A percentile compares a stretch with the other conserved stretches of the same genome.
Conservation (phyloP, 2,329 filamentous ascomycete species). For the Fusarium mexicanum region DNA sequence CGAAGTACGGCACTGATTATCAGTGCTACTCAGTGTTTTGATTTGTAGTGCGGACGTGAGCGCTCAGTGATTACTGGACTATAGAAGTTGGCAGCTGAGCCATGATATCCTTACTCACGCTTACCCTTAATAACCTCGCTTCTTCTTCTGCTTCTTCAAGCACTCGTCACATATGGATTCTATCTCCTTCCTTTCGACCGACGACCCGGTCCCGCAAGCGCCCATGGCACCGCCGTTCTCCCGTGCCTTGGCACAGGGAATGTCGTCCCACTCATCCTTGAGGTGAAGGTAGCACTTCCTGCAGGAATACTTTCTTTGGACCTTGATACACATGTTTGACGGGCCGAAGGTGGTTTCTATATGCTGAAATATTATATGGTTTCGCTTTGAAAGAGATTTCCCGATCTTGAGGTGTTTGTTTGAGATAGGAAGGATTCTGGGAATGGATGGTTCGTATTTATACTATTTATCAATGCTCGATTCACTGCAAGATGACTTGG, state of each 20-base stretch:
- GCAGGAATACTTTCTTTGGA: background rate
- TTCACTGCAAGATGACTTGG: background rate
- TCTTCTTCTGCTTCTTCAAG: background rate
- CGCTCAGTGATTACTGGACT: background rate
- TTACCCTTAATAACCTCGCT: background rate
- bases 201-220: background rate
- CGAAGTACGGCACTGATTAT: background rate
- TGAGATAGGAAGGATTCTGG: too few relatives aligned
- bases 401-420: background rate
- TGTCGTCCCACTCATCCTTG: background rate
- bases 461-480: background rate
- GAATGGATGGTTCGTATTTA: background rate
- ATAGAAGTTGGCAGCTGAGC: too few relatives aligned
- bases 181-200: background rate
- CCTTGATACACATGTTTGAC: background rate
- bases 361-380: fast-evolving
- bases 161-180: background rate
- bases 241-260: background rate
- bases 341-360: fast-evolving
- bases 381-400: too few relatives aligned
- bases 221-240: background rate
- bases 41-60: background rate
- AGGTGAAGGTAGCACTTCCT: background rate
- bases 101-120: background rate
- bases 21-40: too few relatives aligned